Evolutionary conservation across 73 alveolate species (phyloP), one percentile per base, ranked within the genome.

Genomic region (Paramecium pentaurelia): DNA sequence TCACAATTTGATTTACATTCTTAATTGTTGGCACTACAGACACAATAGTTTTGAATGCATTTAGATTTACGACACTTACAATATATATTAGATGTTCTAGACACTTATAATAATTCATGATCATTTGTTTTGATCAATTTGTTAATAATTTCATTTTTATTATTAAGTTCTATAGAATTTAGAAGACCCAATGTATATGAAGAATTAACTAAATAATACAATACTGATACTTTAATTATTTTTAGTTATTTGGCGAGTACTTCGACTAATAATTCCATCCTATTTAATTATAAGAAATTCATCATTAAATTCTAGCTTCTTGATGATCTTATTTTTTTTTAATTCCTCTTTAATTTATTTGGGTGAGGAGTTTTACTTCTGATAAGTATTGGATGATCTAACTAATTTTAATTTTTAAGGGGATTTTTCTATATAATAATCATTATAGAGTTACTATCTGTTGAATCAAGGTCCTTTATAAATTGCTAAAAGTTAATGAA

Each of bases 21-120:
- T 16, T 71, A 71, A 34, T 34, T 34, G 30, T 71, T 71, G 16
- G 86, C 86, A 71, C 47, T 32, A 34, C 86, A 71, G 16, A 32
- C 86, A 71, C 86, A 71, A 71, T 71, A 71, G 58, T 32, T 71
- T 71, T 71, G 16, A 71, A 28, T 71, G 54, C 86, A 71, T 71
- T 71, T 71, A 12, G 86, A 32, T 71, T 71, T 71, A 11, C 54
- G 27, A 71, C 86, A 71, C 14, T 71, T 71, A 6, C 86, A 71
- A 11, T 2, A 14, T 4, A 71, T 71, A 6, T 71, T 49, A 40
- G 49, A 40, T 32, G 27, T 27, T 25, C 60, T 30, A 71, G 54
- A 30, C 32, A 25, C 18, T 22, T 71, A 11, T 10, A 71, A 71
- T 38, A 71, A 11, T 8, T 71, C 86, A 71, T 32, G 20, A n/a